These are phyloP conservation scores for Fusarium keratoplasticum DNA, from an alignment of 2,329 filamentous ascomycete genomes.

Conservation along the genomic window DNA sequence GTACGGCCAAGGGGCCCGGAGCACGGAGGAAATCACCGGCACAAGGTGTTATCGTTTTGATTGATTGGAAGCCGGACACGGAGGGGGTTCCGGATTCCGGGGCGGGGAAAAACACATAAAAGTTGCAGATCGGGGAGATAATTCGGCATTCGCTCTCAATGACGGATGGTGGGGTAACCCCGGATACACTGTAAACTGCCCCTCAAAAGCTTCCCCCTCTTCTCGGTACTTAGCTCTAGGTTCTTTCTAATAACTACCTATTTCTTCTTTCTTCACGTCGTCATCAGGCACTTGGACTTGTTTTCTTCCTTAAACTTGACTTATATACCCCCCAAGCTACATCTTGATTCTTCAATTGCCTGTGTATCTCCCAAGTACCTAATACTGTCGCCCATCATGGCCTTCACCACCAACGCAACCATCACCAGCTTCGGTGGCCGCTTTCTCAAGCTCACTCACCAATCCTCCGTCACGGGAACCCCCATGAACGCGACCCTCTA, in stretches of 20 bases:
- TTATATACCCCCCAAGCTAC: not conserved
- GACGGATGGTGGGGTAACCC: conserved; percentile 37
- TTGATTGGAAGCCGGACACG: conserved; percentile 16
- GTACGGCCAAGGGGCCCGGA: conserved; percentile 1
- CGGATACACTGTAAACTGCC: conserved; percentile 1
- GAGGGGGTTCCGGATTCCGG: conserved; percentile 27
- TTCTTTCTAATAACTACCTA: conserved; percentile 25
- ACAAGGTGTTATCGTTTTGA: not conserved
- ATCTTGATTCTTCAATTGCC: not conserved
- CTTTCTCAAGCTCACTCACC: conserved; percentile 92
- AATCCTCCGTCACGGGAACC: conserved; percentile 81
- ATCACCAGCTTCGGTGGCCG: conserved; percentile 94
- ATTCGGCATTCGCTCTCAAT: conserved; percentile 38
- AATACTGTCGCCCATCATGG: conserved; percentile 64
- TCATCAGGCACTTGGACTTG: not conserved
- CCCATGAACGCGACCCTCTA: conserved; percentile 95
- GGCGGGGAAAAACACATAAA: conserved; percentile 8
- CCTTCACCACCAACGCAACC: conserved; percentile 88
- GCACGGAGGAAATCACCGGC: not conserved
- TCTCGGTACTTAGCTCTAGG: not conserved
- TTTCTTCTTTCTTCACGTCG: not conserved
- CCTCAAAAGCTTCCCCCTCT: conserved; percentile 26
- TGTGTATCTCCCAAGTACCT: not conserved
- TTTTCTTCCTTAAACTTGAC: not conserved
- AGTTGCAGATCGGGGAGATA: conserved; percentile 31